These are phyloP conservation scores for Colletotrichum plurivorum DNA, from an alignment of 2,329 filamentous ascomycete genomes.

Conservation along the genomic window DNA sequence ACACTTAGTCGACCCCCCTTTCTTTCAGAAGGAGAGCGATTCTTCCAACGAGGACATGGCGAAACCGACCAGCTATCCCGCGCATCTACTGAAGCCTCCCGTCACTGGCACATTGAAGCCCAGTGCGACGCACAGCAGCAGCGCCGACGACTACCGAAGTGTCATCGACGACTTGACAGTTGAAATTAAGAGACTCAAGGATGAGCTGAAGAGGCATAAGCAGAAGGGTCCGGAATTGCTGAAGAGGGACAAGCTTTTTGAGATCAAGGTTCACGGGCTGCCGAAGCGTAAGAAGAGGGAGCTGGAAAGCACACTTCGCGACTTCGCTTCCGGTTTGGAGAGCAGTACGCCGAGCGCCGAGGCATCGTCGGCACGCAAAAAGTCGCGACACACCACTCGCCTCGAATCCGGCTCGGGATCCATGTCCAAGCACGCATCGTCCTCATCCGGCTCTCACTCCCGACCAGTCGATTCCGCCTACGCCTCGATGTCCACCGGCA, in stretches of 20 bases:
- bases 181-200: slow-evolving; percentile 84
- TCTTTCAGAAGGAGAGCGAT: slow-evolving; percentile 67
- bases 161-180: slow-evolving; percentile 91
- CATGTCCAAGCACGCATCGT: slow-evolving; percentile 66
- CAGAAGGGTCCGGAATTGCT: slow-evolving; percentile 76
- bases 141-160: slow-evolving; percentile 81
- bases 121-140: slow-evolving; percentile 65
- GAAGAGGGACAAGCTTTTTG: slow-evolving; percentile 84
- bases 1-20: slow-evolving; percentile 64
- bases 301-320: slow-evolving; percentile 79
- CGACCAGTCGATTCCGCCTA: slow-evolving; percentile 74
- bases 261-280: slow-evolving; percentile 83
- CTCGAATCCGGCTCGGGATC: slow-evolving; percentile 59
- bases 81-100: slow-evolving; percentile 44
- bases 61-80: slow-evolving; percentile 39
- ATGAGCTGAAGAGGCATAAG: slow-evolving; percentile 79
- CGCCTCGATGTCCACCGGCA: slow-evolving; percentile 75
- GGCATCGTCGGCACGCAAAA: slow-evolving; percentile 59
- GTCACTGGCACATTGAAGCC: slow-evolving; percentile 47
- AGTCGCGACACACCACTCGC: slow-evolving; percentile 56
- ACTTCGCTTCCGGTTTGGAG: slow-evolving; percentile 69
- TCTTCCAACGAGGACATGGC: slow-evolving; percentile 63
- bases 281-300: slow-evolving; percentile 81
- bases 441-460: slow-evolving; percentile 67
- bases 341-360: slow-evolving; percentile 62